Evolutionary conservation across 2,329 filamentous ascomycete genomes (phyloP), one percentile per base, ranked within the genome.

Genomic region (Paecilomyces fulvus): DNA sequence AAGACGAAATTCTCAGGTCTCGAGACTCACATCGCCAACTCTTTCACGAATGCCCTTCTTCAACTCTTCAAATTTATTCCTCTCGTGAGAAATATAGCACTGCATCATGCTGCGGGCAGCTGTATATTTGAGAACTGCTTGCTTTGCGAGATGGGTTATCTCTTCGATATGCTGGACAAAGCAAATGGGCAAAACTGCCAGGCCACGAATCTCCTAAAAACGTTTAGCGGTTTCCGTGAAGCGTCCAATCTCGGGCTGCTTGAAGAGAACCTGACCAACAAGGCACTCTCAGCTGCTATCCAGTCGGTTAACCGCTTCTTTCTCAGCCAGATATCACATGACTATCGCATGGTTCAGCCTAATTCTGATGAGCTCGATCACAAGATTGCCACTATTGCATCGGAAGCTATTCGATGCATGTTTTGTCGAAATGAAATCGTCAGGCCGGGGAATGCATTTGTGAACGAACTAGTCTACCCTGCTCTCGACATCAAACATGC

Each of bases 111-210:
- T 1, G 90, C 94, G 0, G 90, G 89, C 8, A 83, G 87, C 12
- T 99, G 94, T 68, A 78, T 91, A 2, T 85, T 84, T 63, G 91
- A 95, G 55, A 82, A 84, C 30, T 99, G 94, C 71, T 78, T 99
- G 48, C 77, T 99, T 1, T 99, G 94, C 72, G 94, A 99, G 73
- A 80, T 99, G 62, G 94, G 94, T 0, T 99, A 94, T 69, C 78
- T 99, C 9, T 95, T 96, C 64, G 95, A 99, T 68, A 99, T 99
- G 94, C 81, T 99, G 23, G 89, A 97, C 65, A 99, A 97, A 70
- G 94, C 94, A 1, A 88, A 88, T 60, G 92, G 92, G 0, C 88
- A 92, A 56, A 95, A 95, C 58, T 99, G 94, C 63, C 94, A 99
- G 69, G 94, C 94, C 12, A 96, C 92, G 0, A 99, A 99, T 67